Evolutionary conservation across 2,329 filamentous ascomycete genomes (phyloP).

Genomic region (Cordyceps fumosorosea): DNA sequence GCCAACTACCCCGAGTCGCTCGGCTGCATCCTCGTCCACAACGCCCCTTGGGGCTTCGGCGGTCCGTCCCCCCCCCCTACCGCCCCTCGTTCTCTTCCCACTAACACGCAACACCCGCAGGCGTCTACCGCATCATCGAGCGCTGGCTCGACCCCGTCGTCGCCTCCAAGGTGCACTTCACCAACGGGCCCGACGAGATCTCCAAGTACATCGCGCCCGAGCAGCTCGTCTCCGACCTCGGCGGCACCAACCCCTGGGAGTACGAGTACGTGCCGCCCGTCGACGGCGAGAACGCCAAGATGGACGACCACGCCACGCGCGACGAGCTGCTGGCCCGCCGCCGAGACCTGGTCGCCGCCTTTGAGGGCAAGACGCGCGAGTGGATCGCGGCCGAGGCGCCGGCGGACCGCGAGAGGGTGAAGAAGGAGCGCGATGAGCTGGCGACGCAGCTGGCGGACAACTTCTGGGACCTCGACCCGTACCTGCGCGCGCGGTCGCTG

Average conservation of each 20-base stretch:
- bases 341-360: constrained; percentile 55
- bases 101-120: constrained; percentile 29
- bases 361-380: constrained; percentile 62
- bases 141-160: constrained; percentile 92
- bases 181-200: constrained; percentile 67
- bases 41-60: constrained; percentile 88
- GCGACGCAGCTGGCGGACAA: constrained; percentile 57
- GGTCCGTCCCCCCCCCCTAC: constrained; percentile 37
- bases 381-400: constrained; percentile 52
- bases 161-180: constrained; percentile 84
- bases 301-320: constrained; percentile 54
- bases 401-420: constrained; percentile 32
- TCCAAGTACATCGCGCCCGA: constrained; percentile 60
- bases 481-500: constrained; percentile 65
- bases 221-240: constrained; percentile 69
- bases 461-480: constrained; percentile 83
- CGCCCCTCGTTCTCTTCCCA: no score
- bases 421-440: constrained; percentile 47
- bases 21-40: constrained; percentile 78
- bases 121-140: constrained; percentile 81
- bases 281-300: constrained; percentile 61
- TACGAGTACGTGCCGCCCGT: constrained; percentile 71
- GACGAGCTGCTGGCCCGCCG: constrained; percentile 57
- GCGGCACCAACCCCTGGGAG: constrained; percentile 73
- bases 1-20: constrained; percentile 89